Base-by-base conservation (phyloP, 805 yeast genomes). In the Ogataea naganishii region DNA sequence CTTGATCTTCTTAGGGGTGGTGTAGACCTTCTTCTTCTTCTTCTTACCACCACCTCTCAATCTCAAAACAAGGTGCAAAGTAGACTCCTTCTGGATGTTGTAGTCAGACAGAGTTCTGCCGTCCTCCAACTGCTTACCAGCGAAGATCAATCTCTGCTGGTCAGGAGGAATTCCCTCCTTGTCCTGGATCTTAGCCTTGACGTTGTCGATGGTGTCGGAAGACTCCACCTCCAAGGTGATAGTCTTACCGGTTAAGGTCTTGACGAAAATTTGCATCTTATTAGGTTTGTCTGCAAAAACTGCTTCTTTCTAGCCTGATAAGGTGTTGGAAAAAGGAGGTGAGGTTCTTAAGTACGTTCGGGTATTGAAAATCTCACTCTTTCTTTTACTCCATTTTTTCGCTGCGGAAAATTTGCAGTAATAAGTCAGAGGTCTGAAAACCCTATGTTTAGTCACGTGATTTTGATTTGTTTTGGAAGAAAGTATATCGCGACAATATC, bases 21-120 rank as follows among this genome's bases (percentile, higher is more conserved):
- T 89, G 89, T 89, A 92, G 65, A 86, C 96, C 94, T 89, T 89
- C 96, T 92, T 92, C 92, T 92, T 92, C 80, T 95, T 89, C 92
- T 92, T 92, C 84, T 88, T 92, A 77, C 94, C 94, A 54, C 61
- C n/a, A 76, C 94, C 96, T 78, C 96, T 84, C 69, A 86, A 80
- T 80, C 96, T 88, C 46, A 88, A 74, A 53, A 88, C 96, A 67
- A 88, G 76, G 66, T 88, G 96, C 42, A 89, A 69, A 47, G 98
- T 89, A 43, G 98, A 89, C 76, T 89, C 98, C 82, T 89, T 89
- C 74, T 89, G 97, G 72, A 89, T 92, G 86, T 89, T 89, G 94
- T 92, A 92, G 76, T 89, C 97, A 50, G 95, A 82, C 55, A 89
- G 75, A 50, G 97, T 92, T 78, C 97, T 85, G 63, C 96, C 96